A percentile compares a stretch with the other conserved stretches of the same genome.
Conservation (phyloP, 331 rosid species). For the Rosa hybrid region DNA sequence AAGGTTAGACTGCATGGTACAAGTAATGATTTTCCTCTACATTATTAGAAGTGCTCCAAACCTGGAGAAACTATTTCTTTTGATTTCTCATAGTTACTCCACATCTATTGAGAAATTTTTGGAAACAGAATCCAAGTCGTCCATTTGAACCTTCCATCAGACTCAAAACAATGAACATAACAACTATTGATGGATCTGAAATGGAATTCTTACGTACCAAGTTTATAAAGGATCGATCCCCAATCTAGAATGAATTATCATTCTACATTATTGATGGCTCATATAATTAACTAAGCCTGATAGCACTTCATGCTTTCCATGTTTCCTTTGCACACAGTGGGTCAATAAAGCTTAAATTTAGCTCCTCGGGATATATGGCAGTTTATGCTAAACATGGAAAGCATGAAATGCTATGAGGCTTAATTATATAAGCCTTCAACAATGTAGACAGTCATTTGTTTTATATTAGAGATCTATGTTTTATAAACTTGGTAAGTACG, state of each 20-base stretch:
- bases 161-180: conserved; percentile 25
- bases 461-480: conserved; percentile 17
- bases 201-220: conserved; percentile 3
- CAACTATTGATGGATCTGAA: not conserved
- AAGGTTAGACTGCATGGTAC: not conserved
- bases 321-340: too few species aligned
- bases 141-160: not conserved
- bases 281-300: not conserved
- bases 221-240: conserved; percentile 21
- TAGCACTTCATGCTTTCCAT: too few species aligned
- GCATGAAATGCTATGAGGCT: not conserved
- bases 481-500: conserved; percentile 12
- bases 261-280: not conserved
- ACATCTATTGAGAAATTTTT: not conserved
- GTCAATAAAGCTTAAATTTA: too few species aligned
- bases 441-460: conserved; percentile 17
- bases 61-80: conserved; percentile 24
- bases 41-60: conserved; percentile 28
- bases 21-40: conserved; percentile 8
- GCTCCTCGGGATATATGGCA: too few species aligned
- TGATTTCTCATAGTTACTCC: not conserved
- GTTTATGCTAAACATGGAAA: too few species aligned
- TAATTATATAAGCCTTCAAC: not conserved
- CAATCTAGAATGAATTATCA: conserved; percentile 10
- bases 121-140: not conserved